These are phyloP conservation scores for Kalanchoe fedtschenkoi DNA, from an alignment of 164 flowering plant species.

Conservation along the genomic window DNA sequence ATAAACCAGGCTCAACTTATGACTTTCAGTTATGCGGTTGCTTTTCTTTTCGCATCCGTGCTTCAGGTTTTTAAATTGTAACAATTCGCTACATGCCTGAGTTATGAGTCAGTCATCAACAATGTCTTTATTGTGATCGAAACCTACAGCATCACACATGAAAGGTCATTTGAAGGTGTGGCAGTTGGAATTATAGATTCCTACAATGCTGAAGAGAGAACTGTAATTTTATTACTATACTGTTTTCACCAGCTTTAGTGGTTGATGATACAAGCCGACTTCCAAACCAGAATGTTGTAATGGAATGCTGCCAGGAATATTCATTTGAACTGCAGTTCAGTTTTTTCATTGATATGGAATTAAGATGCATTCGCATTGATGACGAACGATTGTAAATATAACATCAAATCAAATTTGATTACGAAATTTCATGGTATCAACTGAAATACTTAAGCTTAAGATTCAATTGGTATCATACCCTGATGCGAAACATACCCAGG, in stretches of 20 bases:
- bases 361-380: too few species aligned
- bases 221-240: neutral
- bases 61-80: neutral
- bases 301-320: neutral
- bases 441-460: neutral
- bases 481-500: too few species aligned
- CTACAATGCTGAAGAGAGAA: neutral
- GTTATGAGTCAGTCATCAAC: conserved; percentile 3
- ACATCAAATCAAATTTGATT: too few species aligned
- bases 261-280: neutral
- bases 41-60: too few species aligned
- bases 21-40: neutral
- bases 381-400: too few species aligned
- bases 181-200: neutral
- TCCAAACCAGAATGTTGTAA: neutral
- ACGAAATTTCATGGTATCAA: too few species aligned
- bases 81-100: conserved; percentile 1
- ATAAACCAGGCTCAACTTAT: neutral
- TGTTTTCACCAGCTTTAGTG: neutral
- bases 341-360: too few species aligned
- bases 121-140: too few species aligned
- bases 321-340: neutral
- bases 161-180: neutral
- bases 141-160: too few species aligned
- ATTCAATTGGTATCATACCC: too few species aligned